phyloP scores from a whole-genome alignment of 1,284 basidiomycete genomes.

The Chondrostereum purpureum region DNA sequence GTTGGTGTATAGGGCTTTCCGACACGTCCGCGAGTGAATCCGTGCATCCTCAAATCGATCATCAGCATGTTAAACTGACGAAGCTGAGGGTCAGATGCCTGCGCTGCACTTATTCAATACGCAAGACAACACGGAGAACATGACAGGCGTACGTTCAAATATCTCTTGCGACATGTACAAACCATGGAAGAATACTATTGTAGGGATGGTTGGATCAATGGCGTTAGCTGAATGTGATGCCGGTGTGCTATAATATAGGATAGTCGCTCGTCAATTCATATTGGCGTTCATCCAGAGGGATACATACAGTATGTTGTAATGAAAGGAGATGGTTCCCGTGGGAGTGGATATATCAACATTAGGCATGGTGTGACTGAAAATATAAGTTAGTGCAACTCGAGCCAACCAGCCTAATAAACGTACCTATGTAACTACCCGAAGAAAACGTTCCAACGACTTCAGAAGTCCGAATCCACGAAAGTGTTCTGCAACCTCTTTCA shows the following conservation, averaged over 20 bases:
- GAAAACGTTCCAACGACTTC: too few species aligned
- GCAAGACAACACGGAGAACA: not conserved
- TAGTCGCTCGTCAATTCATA: too few species aligned
- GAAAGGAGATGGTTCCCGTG: not conserved
- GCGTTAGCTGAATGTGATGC: constrained; percentile 3
- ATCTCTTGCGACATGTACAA: not conserved
- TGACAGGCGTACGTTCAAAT: not conserved
- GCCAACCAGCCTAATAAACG: too few species aligned
- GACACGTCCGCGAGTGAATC: constrained; percentile 5
- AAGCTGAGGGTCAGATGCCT: constrained; percentile 4
- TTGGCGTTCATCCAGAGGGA: too few species aligned
- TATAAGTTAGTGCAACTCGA: too few species aligned
- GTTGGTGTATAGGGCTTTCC: not conserved
- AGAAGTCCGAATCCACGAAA: too few species aligned
- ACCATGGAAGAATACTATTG: constrained; percentile 7
- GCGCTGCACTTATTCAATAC: constrained; percentile 2
- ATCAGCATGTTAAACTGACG: constrained; percentile 8
- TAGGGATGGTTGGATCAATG: constrained; percentile 7
- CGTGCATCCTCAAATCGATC: constrained; percentile 6
- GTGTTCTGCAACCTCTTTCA: too few species aligned
- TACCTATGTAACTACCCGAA: too few species aligned
- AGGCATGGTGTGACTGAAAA: not conserved
- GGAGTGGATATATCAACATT: not conserved
- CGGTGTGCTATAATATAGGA: constrained; percentile 6
- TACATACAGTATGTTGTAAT: not conserved